Percentiles rank a stretch among this genome's conserved stretches.
phyloP scores from a whole-genome alignment of 768 basidiomycete species.

The Coprinopsis strossmayeri region DNA sequence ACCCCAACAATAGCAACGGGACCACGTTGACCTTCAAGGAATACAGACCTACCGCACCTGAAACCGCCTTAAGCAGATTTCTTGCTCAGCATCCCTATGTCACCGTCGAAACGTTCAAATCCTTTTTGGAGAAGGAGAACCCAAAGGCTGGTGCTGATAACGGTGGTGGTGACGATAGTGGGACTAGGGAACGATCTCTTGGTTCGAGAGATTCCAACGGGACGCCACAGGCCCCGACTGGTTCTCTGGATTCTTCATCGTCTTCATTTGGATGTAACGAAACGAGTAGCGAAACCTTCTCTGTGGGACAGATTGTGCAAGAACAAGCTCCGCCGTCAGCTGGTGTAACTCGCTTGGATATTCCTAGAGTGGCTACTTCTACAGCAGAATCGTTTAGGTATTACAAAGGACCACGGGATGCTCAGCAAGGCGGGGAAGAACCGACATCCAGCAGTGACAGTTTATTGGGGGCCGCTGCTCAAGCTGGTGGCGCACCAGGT shows the following conservation, averaged over 20 bases:
- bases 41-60: conserved; percentile 11
- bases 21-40: conserved; percentile 10
- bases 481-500: neutral
- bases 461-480: too few species aligned
- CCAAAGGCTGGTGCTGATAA: neutral
- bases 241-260: neutral
- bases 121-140: neutral
- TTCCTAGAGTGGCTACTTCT: neutral
- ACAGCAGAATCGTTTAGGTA: conserved; percentile 3
- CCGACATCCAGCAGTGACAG: neutral
- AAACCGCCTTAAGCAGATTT: conserved; percentile 12
- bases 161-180: neutral
- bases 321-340: neutral
- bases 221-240: neutral
- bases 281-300: neutral
- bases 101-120: conserved; percentile 13
- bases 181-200: neutral
- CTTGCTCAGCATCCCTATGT: conserved; percentile 14
- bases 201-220: neutral
- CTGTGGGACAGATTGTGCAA: neutral
- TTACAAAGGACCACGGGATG: neutral
- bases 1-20: neutral
- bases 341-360: neutral
- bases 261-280: neutral
- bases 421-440: neutral